These are phyloP conservation scores for Naegleria gruberi DNA, from an alignment of 208 protist genomes.

Conservation along the genomic window DNA sequence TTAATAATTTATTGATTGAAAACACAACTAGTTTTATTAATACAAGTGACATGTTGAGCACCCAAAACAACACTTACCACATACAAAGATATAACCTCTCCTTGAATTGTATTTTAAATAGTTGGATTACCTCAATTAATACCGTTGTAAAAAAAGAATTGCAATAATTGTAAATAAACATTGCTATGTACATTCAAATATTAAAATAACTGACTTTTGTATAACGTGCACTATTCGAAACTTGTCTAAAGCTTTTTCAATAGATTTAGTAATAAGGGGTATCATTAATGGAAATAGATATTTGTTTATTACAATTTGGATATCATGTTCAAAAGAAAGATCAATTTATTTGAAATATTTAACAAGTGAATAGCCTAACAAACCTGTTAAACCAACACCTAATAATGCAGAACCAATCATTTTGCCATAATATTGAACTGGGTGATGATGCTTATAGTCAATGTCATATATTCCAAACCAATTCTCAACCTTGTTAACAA, in stretches of 20 bases:
- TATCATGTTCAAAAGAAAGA: too few relatives aligned
- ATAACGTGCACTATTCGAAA: too few relatives aligned
- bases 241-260: too few relatives aligned
- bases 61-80: not conserved
- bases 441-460: not conserved
- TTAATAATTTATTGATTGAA: not conserved
- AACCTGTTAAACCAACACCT: not conserved
- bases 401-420: not conserved
- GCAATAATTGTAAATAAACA: too few relatives aligned
- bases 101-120: not conserved
- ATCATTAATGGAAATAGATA: too few relatives aligned
- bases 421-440: not conserved
- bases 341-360: too few relatives aligned
- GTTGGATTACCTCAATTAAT: not conserved
- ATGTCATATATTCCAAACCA: not conserved
- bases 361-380: not conserved
- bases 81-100: not conserved
- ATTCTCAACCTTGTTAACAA: not conserved
- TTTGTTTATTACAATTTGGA: too few relatives aligned
- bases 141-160: not conserved
- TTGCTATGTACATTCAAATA: too few relatives aligned
- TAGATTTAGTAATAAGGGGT: too few relatives aligned
- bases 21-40: not conserved
- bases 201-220: too few relatives aligned
- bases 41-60: not conserved